Evolutionary conservation across 2,329 filamentous ascomycete genomes (phyloP).

Genomic region (Epichloe sylvatica): DNA sequence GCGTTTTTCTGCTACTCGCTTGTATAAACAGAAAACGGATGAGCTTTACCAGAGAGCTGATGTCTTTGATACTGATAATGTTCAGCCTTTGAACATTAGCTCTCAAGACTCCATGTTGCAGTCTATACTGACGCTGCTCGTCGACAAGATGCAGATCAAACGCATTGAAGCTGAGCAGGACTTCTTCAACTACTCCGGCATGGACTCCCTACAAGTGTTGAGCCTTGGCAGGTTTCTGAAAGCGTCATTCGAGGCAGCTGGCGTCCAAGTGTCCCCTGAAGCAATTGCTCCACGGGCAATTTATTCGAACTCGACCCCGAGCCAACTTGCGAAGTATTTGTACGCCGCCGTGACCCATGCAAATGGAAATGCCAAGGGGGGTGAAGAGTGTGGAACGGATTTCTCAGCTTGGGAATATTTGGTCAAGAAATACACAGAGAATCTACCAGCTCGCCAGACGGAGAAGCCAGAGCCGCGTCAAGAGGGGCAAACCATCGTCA

Average conservation of each 20-base stretch:
- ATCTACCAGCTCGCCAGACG: constrained; percentile 10
- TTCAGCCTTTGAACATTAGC: constrained; percentile 8
- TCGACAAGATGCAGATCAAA: constrained; percentile 6
- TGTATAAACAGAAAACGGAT: constrained; percentile 31
- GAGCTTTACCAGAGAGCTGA: constrained; percentile 22
- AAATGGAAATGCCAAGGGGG: constrained; percentile 3
- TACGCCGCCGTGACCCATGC: neutral
- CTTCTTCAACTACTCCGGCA: constrained; percentile 22
- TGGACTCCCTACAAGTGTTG: constrained; percentile 28
- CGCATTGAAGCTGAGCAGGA: constrained; percentile 16
- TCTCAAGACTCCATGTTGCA: constrained; percentile 11
- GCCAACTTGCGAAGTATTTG: constrained; percentile 11
- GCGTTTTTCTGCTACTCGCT: constrained; percentile 22
- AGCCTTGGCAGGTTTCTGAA: constrained; percentile 9
- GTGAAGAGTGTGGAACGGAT: neutral
- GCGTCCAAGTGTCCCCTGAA: constrained; percentile 6
- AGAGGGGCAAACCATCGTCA: constrained; percentile 46
- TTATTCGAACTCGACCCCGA: constrained; percentile 18
- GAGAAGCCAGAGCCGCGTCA: constrained; percentile 13
- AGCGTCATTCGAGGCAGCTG: constrained; percentile 9
- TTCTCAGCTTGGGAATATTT: constrained; percentile 8
- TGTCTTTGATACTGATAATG: neutral
- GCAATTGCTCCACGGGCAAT: constrained; percentile 13
- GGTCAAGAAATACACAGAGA: constrained; percentile 16
- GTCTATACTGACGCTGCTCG: constrained; percentile 12